Evolutionary conservation across 139 green algal species (phyloP).

Genomic region (Picochlorum sp.): DNA sequence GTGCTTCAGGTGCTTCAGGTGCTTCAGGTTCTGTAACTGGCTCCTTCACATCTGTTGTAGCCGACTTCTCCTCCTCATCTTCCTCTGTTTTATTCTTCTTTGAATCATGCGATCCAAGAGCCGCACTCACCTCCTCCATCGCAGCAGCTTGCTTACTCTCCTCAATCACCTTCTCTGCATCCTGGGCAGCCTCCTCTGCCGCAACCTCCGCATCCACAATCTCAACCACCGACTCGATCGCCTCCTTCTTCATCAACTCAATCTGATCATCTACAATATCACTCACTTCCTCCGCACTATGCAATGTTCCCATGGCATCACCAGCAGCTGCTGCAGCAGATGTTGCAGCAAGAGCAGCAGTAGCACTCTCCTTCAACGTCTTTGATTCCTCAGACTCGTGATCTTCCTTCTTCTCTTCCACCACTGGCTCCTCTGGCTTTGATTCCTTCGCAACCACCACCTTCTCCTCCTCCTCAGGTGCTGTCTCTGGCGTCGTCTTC

Average conservation of each 20-base stretch:
- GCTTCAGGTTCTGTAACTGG: neutral
- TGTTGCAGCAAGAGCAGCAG: neutral
- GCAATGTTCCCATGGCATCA: slow-evolving; percentile 6
- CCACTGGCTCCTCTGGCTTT: neutral
- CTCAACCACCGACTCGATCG: slow-evolving; percentile 19
- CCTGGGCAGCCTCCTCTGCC: slow-evolving; percentile 1
- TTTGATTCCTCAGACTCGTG: neutral
- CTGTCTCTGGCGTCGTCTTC: too few species aligned
- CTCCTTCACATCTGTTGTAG: neutral
- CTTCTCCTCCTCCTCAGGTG: neutral
- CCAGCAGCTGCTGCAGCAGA: neutral
- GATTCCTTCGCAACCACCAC: neutral
- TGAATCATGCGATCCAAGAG: neutral
- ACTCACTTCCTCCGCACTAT: neutral
- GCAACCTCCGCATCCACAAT: slow-evolving; percentile 22
- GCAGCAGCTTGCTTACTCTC: neutral
- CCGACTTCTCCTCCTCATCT: neutral
- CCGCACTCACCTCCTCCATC: neutral
- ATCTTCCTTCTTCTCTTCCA: neutral
- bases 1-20: neutral
- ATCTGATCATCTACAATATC: slow-evolving; percentile 14
- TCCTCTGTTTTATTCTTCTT: neutral
- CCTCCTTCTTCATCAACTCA: slow-evolving; percentile 13
- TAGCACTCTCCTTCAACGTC: slow-evolving; percentile 8
- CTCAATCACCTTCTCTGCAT: slow-evolving; percentile 8